Conservation (phyloP, 1,139 yeast genomes). For the Protomyces pachydermus region DNA sequence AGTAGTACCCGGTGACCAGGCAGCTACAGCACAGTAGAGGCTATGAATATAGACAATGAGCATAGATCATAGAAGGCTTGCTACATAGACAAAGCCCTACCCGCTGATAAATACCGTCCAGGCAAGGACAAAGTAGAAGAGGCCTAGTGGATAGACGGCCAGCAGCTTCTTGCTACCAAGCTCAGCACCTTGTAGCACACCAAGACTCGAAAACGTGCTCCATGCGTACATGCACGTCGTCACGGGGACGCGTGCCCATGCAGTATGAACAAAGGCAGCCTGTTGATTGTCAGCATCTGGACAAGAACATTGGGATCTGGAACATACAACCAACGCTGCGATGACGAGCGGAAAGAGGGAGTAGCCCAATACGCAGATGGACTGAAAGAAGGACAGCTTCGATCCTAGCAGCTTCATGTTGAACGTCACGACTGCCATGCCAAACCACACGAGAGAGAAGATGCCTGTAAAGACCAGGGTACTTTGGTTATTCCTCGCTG, state of each 20-base stretch:
- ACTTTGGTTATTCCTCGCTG: constrained; percentile 43
- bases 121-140: constrained; percentile 47
- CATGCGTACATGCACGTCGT: constrained; percentile 56
- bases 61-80: background rate
- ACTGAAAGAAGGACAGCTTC: constrained; percentile 58
- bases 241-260: constrained; percentile 52
- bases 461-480: constrained; percentile 58
- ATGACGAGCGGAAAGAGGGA: constrained; percentile 71
- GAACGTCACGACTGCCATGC: constrained; percentile 51
- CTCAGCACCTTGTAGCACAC: constrained; percentile 64
- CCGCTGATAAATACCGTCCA: constrained; percentile 29
- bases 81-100: background rate
- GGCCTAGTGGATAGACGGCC: constrained; percentile 74
- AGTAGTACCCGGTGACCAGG: no score
- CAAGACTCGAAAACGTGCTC: constrained; percentile 67
- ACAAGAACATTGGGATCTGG: constrained; percentile 39
- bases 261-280: constrained; percentile 47
- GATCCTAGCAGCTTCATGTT: constrained; percentile 77
- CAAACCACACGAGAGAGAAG: constrained; percentile 57
- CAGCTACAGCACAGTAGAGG: no score
- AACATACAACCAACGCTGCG: constrained; percentile 51
- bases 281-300: background rate
- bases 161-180: constrained; percentile 66
- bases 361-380: constrained; percentile 76
- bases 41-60: background rate